Base-by-base conservation (phyloP, 2,329 filamentous ascomycete species). In the Pyrenophora teres region DNA sequence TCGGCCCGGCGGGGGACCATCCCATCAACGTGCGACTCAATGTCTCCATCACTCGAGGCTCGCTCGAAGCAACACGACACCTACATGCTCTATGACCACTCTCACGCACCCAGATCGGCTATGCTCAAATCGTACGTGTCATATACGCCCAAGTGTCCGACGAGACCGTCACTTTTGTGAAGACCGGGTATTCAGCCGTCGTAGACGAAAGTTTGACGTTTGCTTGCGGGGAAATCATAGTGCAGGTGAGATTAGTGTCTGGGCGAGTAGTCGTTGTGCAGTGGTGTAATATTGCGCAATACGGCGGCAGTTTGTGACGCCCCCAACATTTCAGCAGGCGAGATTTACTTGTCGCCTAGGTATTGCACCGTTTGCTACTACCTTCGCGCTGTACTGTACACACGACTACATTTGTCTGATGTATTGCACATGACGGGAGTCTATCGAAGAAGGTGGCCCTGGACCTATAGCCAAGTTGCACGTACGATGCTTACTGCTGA, bases 251-350 rank as follows among this genome's bases (percentile, higher is more conserved):
- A 9, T 68, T 83, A 8, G 76, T 81, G 4, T 75, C 82, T 10
- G 80, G 80, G 1, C 72, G 81, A 32, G 80, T 80, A 12, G 79
- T 82, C 3, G 82, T 80, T 0, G 73, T 82, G 79, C 80, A 3
- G 77, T 82, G 1, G 77, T 82, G 1, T 72, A 80, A 31, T 83
- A 83, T 56, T 75, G 76, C 13, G 74, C 76, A 3, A 72, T 83
- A 9, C 68, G 80, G 12, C 70, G 76, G 21, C 80, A 83, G 46
- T 82, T 82, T 75, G 79, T 16, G 80, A 83, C 56, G 73, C 72
- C 12, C 71, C 63, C 3, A 67, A 64, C 40, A 51, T 59, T 7
- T 50, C 45, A 3, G 75, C 74, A 0, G 78, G 80, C 1, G 62
- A 64, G 45, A 64, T 67, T 60, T 65, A 63, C 80, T 82, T 0